Conservation (phyloP, 768 basidiomycete species). For the Dentipellis fragilis region DNA sequence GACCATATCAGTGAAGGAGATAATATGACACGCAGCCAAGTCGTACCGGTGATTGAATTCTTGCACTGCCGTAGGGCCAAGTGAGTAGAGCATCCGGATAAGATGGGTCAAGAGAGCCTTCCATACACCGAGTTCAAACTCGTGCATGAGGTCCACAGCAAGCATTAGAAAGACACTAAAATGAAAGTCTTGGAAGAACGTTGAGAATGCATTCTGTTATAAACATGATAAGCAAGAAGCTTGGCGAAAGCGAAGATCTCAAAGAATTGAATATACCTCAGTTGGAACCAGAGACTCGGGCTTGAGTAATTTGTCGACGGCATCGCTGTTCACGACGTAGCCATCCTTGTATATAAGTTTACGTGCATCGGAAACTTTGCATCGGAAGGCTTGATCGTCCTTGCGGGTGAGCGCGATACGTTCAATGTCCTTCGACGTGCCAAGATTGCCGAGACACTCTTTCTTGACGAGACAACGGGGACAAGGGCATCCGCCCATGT, state of each 20-base stretch:
- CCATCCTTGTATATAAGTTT: too few relatives aligned
- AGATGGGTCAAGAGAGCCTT: conserved; percentile 21
- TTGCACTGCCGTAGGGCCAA: neutral
- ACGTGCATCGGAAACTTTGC: too few relatives aligned
- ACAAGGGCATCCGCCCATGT: conserved; percentile 30
- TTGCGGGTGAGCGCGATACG: conserved; percentile 4
- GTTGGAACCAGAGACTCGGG: too few relatives aligned
- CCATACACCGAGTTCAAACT: conserved; percentile 26
- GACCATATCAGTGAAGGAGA: neutral
- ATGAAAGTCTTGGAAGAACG: conserved; percentile 17
- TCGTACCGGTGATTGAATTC: neutral
- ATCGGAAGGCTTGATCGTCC: too few relatives aligned
- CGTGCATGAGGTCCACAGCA: conserved; percentile 23
- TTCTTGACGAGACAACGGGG: conserved; percentile 26
- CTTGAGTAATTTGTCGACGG: too few relatives aligned
- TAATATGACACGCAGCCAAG: neutral
- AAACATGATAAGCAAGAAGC: too few relatives aligned
- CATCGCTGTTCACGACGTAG: too few relatives aligned
- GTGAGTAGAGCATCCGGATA: conserved; percentile 16
- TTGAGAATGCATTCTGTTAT: conserved; percentile 26
- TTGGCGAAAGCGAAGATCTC: too few relatives aligned
- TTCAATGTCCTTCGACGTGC: conserved; percentile 19
- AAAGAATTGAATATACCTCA: too few relatives aligned
- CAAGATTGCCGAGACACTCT: too few relatives aligned
- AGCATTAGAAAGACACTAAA: conserved; percentile 21